phyloP scores from a whole-genome alignment of 495 filamentous ascomycete genomes.

The Penicillium samsonianum region DNA sequence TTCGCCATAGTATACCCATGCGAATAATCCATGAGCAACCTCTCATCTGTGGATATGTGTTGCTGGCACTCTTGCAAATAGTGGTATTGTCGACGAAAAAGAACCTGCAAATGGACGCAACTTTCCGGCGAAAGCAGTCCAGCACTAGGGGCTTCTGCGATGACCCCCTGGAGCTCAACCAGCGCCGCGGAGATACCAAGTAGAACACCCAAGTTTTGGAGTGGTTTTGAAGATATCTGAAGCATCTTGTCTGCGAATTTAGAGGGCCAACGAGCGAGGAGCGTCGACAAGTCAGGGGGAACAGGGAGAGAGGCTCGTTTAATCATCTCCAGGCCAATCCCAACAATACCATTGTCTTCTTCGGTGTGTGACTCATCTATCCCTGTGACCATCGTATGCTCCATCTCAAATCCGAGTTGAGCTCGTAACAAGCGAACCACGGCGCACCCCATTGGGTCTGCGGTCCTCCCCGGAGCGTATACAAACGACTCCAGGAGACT shows the following conservation, averaged over 20 bases:
- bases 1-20: slow-evolving; percentile 24
- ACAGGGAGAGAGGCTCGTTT: slow-evolving; percentile 15
- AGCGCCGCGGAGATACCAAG: slow-evolving; percentile 30
- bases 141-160: slow-evolving; percentile 14
- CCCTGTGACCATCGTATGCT: slow-evolving; percentile 29
- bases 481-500: slow-evolving; percentile 37
- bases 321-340: slow-evolving; percentile 37
- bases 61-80: slow-evolving; percentile 22
- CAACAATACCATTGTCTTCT: slow-evolving; percentile 29
- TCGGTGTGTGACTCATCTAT: slow-evolving; percentile 32
- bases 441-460: slow-evolving; percentile 23
- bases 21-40: too few relatives aligned
- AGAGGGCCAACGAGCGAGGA: slow-evolving; percentile 28
- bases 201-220: slow-evolving; percentile 26
- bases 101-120: neutral
- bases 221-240: slow-evolving; percentile 21
- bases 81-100: slow-evolving; percentile 21
- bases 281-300: slow-evolving; percentile 18
- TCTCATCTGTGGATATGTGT: slow-evolving; percentile 11
- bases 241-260: slow-evolving; percentile 33
- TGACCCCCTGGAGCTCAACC: slow-evolving; percentile 23
- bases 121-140: slow-evolving; percentile 24
- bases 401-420: slow-evolving; percentile 35
- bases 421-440: slow-evolving; percentile 38
- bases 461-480: slow-evolving; percentile 30